A percentile compares a stretch with the other conserved stretches of the same genome.
phyloP scores from a whole-genome alignment of 2,329 filamentous ascomycete species.

The Penicillium fuscoglaucum region DNA sequence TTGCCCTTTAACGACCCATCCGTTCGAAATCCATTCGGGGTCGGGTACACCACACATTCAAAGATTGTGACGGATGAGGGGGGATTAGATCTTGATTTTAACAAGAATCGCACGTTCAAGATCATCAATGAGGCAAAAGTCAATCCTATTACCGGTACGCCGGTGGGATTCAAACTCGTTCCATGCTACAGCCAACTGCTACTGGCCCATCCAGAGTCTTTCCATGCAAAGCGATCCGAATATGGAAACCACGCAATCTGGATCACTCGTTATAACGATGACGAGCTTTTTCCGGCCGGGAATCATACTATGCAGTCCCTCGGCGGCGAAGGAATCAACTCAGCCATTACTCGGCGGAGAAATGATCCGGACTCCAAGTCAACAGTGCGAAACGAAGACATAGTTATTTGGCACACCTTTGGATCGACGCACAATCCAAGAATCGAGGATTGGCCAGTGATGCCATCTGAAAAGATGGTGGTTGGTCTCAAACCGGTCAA shows the following conservation, averaged over 20 bases:
- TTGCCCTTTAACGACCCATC: constrained; percentile 52
- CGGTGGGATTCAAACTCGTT: constrained; percentile 57
- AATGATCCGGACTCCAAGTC: background rate
- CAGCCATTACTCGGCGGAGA: constrained; percentile 27
- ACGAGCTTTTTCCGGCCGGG: constrained; percentile 52
- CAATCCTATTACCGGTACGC: constrained; percentile 54
- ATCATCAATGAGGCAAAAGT: constrained; percentile 53
- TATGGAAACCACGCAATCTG: constrained; percentile 54
- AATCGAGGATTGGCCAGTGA: constrained; percentile 44
- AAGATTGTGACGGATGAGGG: constrained; percentile 46
- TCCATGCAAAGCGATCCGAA: constrained; percentile 52
- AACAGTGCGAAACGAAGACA: constrained; percentile 35
- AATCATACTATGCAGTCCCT: constrained; percentile 52
- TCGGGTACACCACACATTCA: constrained; percentile 50
- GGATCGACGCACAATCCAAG: constrained; percentile 46
- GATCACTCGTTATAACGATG: constrained; percentile 53
- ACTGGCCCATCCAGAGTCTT: constrained; percentile 52
- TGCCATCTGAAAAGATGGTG: constrained; percentile 33
- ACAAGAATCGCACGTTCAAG: constrained; percentile 53
- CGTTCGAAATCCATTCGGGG: constrained; percentile 51
- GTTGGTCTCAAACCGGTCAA: constrained; percentile 27
- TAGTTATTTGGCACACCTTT: constrained; percentile 42
- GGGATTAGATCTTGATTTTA: constrained; percentile 45
- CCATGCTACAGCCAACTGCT: constrained; percentile 57
- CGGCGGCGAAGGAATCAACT: constrained; percentile 27